These are phyloP conservation scores for Botryotinia globosa DNA, from an alignment of 2,329 filamentous ascomycete species.

Conservation along the genomic window DNA sequence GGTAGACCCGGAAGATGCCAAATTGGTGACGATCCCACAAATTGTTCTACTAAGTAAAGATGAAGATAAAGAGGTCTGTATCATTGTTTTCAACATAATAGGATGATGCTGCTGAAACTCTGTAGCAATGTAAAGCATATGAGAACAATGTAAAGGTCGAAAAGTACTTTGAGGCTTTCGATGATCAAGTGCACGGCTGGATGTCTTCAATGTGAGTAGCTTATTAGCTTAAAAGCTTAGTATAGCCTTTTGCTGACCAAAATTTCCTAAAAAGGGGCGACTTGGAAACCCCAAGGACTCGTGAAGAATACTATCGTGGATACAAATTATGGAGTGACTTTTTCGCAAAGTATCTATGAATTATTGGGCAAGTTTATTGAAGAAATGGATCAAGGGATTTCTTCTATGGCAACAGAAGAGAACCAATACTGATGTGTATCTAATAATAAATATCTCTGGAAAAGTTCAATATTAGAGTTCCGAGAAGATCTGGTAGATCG, in stretches of 20 bases:
- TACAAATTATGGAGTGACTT: slow-evolving; percentile 16
- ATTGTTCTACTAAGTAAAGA: slow-evolving; percentile 63
- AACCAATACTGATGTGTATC: background rate
- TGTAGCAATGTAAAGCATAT: slow-evolving; percentile 42
- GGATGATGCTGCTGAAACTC: slow-evolving; percentile 44
- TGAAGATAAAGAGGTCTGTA: slow-evolving; percentile 45
- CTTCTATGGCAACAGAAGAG: background rate
- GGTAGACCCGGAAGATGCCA: slow-evolving; percentile 60
- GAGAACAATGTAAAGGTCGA: slow-evolving; percentile 41
- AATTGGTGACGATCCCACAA: slow-evolving; percentile 57
- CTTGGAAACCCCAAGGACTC: slow-evolving; percentile 4
- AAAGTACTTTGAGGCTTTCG: slow-evolving; percentile 62
- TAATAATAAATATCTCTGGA: background rate
- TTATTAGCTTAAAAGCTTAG: background rate
- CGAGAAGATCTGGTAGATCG: background rate
- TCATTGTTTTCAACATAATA: slow-evolving; percentile 32
- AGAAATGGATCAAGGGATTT: background rate
- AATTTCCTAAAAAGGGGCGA: background rate
- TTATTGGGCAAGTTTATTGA: background rate
- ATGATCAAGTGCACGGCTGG: slow-evolving; percentile 69
- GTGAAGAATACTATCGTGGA: slow-evolving; percentile 20
- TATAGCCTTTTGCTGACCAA: background rate
- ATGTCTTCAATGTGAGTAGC: slow-evolving; percentile 59
- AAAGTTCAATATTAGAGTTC: background rate
- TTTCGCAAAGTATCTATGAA: slow-evolving; percentile 4